Percentiles rank a stretch among this genome's conserved stretches.
phyloP scores from a whole-genome alignment of 2,329 filamentous ascomycete species.

The Pestalotiopsis sp. region DNA sequence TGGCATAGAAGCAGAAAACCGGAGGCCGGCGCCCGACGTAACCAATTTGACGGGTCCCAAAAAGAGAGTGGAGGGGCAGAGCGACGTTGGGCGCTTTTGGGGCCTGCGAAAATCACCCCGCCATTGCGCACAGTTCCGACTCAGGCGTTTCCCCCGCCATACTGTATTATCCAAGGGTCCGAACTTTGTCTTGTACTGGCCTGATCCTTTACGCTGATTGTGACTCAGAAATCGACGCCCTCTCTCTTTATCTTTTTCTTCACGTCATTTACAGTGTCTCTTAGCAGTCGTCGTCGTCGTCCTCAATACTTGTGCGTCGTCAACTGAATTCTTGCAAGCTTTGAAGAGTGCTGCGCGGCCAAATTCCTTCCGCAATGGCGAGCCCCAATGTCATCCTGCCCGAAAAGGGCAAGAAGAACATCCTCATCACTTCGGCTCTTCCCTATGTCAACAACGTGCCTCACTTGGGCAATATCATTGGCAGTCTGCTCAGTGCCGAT shows the following conservation, averaged over 20 bases:
- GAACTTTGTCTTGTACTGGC: neutral
- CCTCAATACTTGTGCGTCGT: neutral
- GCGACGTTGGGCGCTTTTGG: neutral
- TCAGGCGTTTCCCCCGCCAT: neutral
- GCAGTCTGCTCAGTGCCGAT: conserved; percentile 85
- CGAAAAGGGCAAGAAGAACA: conserved; percentile 76
- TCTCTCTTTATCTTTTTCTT: neutral
- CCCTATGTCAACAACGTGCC: conserved; percentile 80
- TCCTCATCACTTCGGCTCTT: conserved; percentile 88
- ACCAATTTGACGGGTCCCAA: neutral
- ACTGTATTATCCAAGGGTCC: neutral
- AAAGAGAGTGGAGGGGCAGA: neutral
- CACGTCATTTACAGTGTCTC: neutral
- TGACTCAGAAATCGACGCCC: conserved; percentile 8
- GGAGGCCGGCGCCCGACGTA: neutral
- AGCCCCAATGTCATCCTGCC: conserved; percentile 54
- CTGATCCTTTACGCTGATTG: neutral
- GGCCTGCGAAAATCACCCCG: conserved; percentile 2
- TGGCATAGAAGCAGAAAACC: neutral
- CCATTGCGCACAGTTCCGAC: conserved; percentile 3
- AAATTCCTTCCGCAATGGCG: neutral
- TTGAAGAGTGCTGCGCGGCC: neutral
- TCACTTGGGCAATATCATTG: conserved; percentile 87
- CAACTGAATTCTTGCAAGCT: neutral
- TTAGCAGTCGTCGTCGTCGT: neutral